Conservation (phyloP, 2,329 filamentous ascomycete genomes). For the Penicillium sp. region DNA sequence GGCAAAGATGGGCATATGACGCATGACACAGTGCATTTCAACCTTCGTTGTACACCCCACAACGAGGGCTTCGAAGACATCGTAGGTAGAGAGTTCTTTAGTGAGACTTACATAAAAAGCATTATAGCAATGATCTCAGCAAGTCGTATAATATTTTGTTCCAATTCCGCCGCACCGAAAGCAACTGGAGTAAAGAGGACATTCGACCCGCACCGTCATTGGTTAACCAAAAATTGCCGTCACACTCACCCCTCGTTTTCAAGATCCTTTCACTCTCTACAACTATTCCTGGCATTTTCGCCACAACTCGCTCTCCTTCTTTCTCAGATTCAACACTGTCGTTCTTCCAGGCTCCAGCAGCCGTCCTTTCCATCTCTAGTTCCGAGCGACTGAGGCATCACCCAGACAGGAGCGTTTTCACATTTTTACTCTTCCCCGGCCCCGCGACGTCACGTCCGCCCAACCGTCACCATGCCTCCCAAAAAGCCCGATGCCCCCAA, state of each 20-base stretch:
- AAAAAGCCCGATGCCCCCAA: conserved; percentile 46
- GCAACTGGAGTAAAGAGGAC: neutral
- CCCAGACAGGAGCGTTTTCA: conserved; percentile 17
- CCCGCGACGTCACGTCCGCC: conserved; percentile 13
- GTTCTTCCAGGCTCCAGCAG: conserved; percentile 20
- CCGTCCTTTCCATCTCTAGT: conserved; percentile 10
- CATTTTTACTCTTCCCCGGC: conserved; percentile 17
- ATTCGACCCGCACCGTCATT: conserved; percentile 9
- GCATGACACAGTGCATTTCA: conserved; percentile 1
- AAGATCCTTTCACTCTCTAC: conserved; percentile 6
- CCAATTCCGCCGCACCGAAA: too few species aligned
- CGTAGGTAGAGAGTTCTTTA: neutral
- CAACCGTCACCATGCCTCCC: conserved; percentile 45
- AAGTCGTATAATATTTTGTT: neutral
- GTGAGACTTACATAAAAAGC: neutral
- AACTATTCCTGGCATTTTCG: conserved; percentile 6
- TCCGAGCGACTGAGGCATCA: conserved; percentile 8
- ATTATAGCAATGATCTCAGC: neutral
- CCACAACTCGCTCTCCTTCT: conserved; percentile 7
- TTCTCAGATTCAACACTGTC: conserved; percentile 7
- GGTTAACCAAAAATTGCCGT: conserved; percentile 11
- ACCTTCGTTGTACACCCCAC: neutral
- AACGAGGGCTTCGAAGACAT: neutral
- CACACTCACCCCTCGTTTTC: conserved; percentile 13
- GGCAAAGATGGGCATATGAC: conserved; percentile 1